Conservation (phyloP, 768 basidiomycete genomes). For the Leccinum aurantiacum region DNA sequence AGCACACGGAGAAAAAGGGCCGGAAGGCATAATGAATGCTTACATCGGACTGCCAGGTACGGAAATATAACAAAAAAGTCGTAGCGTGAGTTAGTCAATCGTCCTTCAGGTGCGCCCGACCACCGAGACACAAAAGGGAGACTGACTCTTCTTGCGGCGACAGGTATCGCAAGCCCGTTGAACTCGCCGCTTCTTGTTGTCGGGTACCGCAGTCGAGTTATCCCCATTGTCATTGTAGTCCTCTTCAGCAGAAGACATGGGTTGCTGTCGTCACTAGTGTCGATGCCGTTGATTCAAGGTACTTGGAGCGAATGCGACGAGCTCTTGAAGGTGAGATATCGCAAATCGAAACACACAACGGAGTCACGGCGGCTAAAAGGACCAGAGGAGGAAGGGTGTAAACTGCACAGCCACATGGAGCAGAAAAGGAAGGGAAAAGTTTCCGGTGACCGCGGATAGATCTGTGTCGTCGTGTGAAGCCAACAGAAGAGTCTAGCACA, state of each 20-base stretch:
- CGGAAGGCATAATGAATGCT: conserved; percentile 8
- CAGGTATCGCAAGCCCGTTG: conserved; percentile 84
- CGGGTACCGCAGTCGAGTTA: conserved; percentile 28
- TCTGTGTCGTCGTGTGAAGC: background rate
- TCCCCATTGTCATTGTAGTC: conserved; percentile 52
- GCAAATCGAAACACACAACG: background rate
- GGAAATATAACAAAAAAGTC: background rate
- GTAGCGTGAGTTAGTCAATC: background rate
- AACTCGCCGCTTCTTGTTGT: conserved; percentile 65
- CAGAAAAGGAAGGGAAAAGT: background rate
- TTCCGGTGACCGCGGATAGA: background rate
- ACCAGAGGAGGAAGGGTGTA: background rate
- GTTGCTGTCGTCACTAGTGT: background rate
- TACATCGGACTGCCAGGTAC: conserved; percentile 25
- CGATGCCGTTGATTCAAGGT: background rate
- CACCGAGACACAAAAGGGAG: background rate
- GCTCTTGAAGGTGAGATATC: background rate
- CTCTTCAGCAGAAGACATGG: conserved; percentile 60
- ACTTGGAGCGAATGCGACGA: background rate
- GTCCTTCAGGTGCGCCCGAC: background rate
- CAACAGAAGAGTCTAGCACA: too few relatives aligned
- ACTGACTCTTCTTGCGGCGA: conserved; percentile 77
- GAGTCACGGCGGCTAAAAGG: background rate
- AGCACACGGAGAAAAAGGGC: background rate
- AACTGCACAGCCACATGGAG: background rate